phyloP scores from a whole-genome alignment of 2,329 filamentous ascomycete species.

The Hypomyces perniciosus region DNA sequence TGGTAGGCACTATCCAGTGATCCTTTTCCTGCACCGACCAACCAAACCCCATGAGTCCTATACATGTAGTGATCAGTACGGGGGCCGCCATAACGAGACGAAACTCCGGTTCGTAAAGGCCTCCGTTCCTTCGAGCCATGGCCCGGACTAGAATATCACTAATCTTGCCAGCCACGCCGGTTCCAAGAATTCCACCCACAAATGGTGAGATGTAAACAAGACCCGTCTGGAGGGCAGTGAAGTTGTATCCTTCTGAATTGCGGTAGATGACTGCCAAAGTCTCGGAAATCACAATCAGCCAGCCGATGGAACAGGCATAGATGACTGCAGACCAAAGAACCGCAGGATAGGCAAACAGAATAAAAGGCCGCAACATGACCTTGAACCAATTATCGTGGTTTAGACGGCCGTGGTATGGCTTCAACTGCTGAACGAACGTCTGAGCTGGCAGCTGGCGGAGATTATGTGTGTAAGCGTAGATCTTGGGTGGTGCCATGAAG shows the following conservation, averaged over 20 bases:
- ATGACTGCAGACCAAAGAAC: constrained; percentile 83
- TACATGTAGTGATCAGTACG: constrained; percentile 68
- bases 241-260: constrained; percentile 64
- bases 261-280: constrained; percentile 77
- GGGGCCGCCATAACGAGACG: constrained; percentile 82
- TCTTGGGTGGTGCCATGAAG: constrained; percentile 28
- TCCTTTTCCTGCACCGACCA: constrained; percentile 76
- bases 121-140: constrained; percentile 82
- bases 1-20: constrained; percentile 82
- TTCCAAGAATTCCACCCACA: constrained; percentile 82
- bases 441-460: constrained; percentile 62
- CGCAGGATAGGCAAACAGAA: constrained; percentile 80
- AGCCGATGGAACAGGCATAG: constrained; percentile 84
- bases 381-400: constrained; percentile 72
- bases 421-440: constrained; percentile 69
- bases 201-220: constrained; percentile 89
- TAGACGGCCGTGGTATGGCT: constrained; percentile 71
- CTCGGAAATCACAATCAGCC: constrained; percentile 93
- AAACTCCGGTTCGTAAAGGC: constrained; percentile 92
- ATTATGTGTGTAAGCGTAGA: constrained; percentile 60
- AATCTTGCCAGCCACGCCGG: constrained; percentile 80
- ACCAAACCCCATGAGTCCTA: constrained; percentile 93
- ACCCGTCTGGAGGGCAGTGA: constrained; percentile 72
- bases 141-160: constrained; percentile 78
- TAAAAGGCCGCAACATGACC: constrained; percentile 72